Evolutionary conservation across 2,329 filamentous ascomycete genomes (phyloP).

Genomic region (Alternaria alternata): DNA sequence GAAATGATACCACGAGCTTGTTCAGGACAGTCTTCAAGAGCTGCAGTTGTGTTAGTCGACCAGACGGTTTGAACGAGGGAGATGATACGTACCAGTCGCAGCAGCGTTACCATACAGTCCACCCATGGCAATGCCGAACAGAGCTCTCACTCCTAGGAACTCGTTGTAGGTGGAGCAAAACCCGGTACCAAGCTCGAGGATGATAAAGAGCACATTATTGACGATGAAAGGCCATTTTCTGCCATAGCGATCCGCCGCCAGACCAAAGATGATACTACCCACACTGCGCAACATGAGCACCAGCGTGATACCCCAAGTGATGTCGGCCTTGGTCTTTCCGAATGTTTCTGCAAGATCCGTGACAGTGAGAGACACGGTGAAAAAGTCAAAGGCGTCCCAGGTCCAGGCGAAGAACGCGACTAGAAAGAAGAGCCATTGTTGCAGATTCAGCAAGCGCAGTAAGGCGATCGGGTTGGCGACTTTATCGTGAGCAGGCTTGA

Average conservation of each 20-base stretch:
- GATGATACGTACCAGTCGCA: constrained; percentile 55
- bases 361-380: constrained; percentile 67
- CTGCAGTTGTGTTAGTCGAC: constrained; percentile 34
- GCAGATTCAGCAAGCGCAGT: constrained; percentile 59
- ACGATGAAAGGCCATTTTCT: constrained; percentile 66
- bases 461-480: constrained; percentile 64
- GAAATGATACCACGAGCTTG: constrained; percentile 67
- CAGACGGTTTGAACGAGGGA: neutral
- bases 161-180: constrained; percentile 66
- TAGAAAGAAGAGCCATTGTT: constrained; percentile 68
- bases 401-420: constrained; percentile 59
- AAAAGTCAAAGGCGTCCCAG: constrained; percentile 66
- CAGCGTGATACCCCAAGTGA: constrained; percentile 64
- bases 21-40: constrained; percentile 68
- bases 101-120: constrained; percentile 69
- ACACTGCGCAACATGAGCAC: constrained; percentile 67
- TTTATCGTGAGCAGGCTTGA: constrained; percentile 64
- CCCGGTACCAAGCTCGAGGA: constrained; percentile 67
- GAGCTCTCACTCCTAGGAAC: constrained; percentile 66
- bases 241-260: constrained; percentile 62
- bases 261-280: constrained; percentile 65
- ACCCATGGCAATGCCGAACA: constrained; percentile 72
- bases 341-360: constrained; percentile 62
- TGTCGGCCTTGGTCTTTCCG: constrained; percentile 63
- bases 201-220: constrained; percentile 68